Evolutionary conservation across 495 filamentous ascomycete species (phyloP).

Genomic region (Hypoxylon cercidicola): DNA sequence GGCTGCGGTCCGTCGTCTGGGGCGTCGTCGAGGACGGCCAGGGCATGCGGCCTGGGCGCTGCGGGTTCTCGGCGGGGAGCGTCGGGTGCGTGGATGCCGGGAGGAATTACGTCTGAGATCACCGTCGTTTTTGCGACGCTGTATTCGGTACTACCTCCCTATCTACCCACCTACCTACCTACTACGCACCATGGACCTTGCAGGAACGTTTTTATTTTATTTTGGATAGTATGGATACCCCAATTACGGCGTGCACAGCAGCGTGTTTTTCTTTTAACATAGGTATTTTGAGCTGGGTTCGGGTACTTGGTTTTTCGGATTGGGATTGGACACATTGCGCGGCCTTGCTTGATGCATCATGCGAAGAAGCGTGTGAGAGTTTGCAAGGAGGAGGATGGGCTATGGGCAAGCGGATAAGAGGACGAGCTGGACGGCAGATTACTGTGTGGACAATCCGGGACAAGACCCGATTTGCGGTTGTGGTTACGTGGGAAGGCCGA

Average conservation of each 20-base stretch:
- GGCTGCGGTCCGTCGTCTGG: constrained; percentile 49
- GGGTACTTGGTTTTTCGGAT: neutral
- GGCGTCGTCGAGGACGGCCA: constrained; percentile 52
- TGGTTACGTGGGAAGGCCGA: no score
- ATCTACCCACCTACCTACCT: neutral
- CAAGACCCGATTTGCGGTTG: no score
- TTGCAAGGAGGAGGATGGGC: no score
- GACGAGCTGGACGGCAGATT: no score
- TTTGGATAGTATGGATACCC: neutral
- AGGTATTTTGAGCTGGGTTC: neutral
- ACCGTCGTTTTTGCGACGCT: no score
- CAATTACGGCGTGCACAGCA: constrained; percentile 5
- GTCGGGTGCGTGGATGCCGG: constrained; percentile 45
- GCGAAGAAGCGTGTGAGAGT: no score
- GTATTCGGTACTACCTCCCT: no score
- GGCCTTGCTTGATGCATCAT: constrained; percentile 5
- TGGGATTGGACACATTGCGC: neutral
- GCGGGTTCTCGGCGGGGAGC: constrained; percentile 48
- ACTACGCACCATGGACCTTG: neutral
- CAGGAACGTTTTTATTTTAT: neutral
- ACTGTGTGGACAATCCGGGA: no score
- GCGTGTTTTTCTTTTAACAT: neutral
- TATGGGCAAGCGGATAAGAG: no score
- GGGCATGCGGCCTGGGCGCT: constrained; percentile 48
- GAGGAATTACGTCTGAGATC: constrained; percentile 54